Conservation (phyloP, 768 basidiomycete species). For the Mycena latifolia region DNA sequence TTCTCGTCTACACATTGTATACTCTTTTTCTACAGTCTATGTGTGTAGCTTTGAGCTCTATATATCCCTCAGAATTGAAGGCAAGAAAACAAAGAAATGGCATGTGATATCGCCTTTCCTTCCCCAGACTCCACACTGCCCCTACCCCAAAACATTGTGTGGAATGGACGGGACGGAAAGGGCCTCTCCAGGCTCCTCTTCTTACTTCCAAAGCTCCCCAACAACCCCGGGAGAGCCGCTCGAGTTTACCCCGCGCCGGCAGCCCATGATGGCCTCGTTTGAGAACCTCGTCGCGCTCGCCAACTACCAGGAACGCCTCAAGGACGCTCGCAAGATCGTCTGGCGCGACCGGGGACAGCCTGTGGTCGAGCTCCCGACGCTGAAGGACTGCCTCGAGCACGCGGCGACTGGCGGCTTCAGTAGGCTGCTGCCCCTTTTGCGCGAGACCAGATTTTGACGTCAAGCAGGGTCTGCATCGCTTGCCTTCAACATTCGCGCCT, state of each 20-base stretch:
- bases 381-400: constrained; percentile 79
- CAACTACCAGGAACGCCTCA: constrained; percentile 83
- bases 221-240: constrained; percentile 14
- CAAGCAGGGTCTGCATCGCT: constrained; percentile 82
- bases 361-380: constrained; percentile 71
- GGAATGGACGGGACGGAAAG: constrained; percentile 4
- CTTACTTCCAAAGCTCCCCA: constrained; percentile 7
- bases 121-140: constrained; percentile 4
- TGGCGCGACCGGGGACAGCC: constrained; percentile 87
- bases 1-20: no score
- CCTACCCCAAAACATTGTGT: constrained; percentile 20
- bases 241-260: constrained; percentile 18
- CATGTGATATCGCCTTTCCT: no score
- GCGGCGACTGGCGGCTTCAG: constrained; percentile 79
- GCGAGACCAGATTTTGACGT: not conserved
- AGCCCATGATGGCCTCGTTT: constrained; percentile 75
- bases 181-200: not conserved
- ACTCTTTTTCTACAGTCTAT: no score
- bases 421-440: constrained; percentile 56
- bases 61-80: no score
- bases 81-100: no score
- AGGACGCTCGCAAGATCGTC: constrained; percentile 81
- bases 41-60: no score
- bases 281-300: constrained; percentile 89
- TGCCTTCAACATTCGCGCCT: constrained; percentile 85